These are phyloP conservation scores for Chara braunii DNA, from an alignment of 139 green algal genomes.

Conservation along the genomic window DNA sequence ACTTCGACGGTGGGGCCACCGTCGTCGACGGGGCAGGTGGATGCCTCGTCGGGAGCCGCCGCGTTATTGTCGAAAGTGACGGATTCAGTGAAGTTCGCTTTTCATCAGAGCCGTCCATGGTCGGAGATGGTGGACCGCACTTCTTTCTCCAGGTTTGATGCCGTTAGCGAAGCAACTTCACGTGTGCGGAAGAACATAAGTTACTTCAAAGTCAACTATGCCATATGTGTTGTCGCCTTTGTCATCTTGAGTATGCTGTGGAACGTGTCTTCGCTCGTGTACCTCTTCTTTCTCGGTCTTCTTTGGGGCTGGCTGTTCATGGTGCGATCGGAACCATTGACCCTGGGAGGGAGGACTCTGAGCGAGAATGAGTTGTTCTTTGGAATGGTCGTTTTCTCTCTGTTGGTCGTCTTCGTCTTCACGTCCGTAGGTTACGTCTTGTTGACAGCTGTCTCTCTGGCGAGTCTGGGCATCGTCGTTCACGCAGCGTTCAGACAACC, in stretches of 20 bases:
- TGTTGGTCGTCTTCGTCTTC: constrained; percentile 76
- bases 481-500: constrained; percentile 67
- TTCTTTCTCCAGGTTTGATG: constrained; percentile 63
- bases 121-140: constrained; percentile 71
- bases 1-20: too few species aligned
- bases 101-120: constrained; percentile 82
- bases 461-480: constrained; percentile 45
- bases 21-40: too few species aligned
- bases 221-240: constrained; percentile 59
- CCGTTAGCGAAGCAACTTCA: constrained; percentile 59
- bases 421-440: constrained; percentile 75
- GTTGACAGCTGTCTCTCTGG: constrained; percentile 58
- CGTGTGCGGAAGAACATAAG: constrained; percentile 74
- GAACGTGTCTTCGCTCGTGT: constrained; percentile 66
- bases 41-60: too few species aligned
- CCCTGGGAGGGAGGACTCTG: constrained; percentile 57
- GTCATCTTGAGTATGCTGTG: constrained; percentile 57
- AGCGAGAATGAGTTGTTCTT: constrained; percentile 75
- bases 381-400: constrained; percentile 52
- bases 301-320: constrained; percentile 83
- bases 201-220: constrained; percentile 93
- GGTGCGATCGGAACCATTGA: constrained; percentile 59
- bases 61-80: too few species aligned
- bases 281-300: constrained; percentile 58
- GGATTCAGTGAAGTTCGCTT: neutral